Base-by-base conservation (phyloP, 2,329 filamentous ascomycete species). In the Fusarium palustre region DNA sequence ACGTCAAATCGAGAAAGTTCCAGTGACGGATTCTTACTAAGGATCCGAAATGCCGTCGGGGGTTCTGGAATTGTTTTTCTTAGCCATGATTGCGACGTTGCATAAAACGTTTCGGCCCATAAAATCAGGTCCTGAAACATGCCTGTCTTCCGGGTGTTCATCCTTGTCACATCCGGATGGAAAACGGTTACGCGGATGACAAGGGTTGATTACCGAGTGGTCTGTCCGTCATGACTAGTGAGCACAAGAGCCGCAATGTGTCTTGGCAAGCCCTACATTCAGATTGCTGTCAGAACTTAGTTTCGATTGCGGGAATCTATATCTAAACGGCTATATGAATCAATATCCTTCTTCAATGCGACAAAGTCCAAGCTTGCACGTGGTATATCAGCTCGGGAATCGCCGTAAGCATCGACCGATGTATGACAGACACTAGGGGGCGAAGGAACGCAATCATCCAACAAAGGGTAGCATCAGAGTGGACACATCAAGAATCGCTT, bases 401-500 rank as follows among this genome's bases (percentile, higher is more conserved):
- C 36, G n/a, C 36, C n/a, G n/a, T 15, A 20, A 10, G 3, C n/a
- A 22, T 39, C n/a, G n/a, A 12, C n/a, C n/a, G 12, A 13, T 22
- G 6, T 12, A n/a, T 20, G 12, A n/a, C 12, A 12, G 12, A 20
- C 11, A 20, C 20, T 39, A n/a, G 36, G n/a, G n/a, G 33, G 13
- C 9, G 8, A 39, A 38, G 34, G 38, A 41, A 12, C 3, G 15
- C 13, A 28, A 41, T 30, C n/a, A 7, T 16, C n/a, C 33, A 47
- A 46, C 25, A n/a, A 31, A 57, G 18, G 36, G 60, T 64, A 41
- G 50, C 46, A 64, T 58, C n/a, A 24, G 15, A 55, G 60, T 64
- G 60, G 60, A 48, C 59, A 43, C 59, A 6, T 8, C 9, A n/a
- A n/a, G 28, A 39, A 30, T 11, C 41, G 24, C 25, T 28, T 50